A percentile compares a stretch with the other conserved stretches of the same genome.
phyloP scores from a whole-genome alignment of 768 basidiomycete species.

The Leccinellum luteum region DNA sequence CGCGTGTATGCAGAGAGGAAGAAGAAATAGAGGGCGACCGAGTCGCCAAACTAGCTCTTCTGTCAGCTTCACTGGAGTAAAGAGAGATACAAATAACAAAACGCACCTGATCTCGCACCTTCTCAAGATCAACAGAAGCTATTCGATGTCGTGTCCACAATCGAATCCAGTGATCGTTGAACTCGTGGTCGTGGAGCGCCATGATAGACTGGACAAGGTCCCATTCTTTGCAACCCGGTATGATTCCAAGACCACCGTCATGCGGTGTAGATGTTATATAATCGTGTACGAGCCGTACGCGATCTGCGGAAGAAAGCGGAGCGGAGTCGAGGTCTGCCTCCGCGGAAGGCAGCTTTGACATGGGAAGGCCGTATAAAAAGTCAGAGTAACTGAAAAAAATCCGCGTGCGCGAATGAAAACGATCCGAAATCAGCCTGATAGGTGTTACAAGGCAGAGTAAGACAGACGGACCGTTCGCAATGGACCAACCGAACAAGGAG shows the following conservation, averaged over 20 bases:
- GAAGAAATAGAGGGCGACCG: conserved; percentile 83
- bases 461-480: conserved; percentile 62
- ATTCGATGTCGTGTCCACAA: conserved; percentile 68
- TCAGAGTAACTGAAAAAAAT: conserved; percentile 58
- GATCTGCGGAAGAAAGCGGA: conserved; percentile 65
- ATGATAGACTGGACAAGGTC: conserved; percentile 77
- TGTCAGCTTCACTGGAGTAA: neutral
- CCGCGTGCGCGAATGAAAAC: neutral
- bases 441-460: neutral
- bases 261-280: conserved; percentile 64
- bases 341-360: conserved; percentile 41
- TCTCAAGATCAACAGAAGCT: conserved; percentile 61
- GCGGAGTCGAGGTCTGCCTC: conserved; percentile 43
- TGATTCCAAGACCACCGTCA: conserved; percentile 87
- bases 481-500: conserved; percentile 64
- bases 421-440: neutral
- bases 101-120: conserved; percentile 69
- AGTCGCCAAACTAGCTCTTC: conserved; percentile 64
- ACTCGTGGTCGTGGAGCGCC: conserved; percentile 78
- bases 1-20: conserved; percentile 85
- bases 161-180: conserved; percentile 78
- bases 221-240: conserved; percentile 71
- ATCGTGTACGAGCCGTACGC: conserved; percentile 73
- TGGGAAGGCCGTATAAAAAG: conserved; percentile 74
- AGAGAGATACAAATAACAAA: neutral